A percentile compares a stretch with the other conserved stretches of the same genome.
Conservation (phyloP, 2,329 filamentous ascomycete genomes). For the Aspergillus novofumigatus region DNA sequence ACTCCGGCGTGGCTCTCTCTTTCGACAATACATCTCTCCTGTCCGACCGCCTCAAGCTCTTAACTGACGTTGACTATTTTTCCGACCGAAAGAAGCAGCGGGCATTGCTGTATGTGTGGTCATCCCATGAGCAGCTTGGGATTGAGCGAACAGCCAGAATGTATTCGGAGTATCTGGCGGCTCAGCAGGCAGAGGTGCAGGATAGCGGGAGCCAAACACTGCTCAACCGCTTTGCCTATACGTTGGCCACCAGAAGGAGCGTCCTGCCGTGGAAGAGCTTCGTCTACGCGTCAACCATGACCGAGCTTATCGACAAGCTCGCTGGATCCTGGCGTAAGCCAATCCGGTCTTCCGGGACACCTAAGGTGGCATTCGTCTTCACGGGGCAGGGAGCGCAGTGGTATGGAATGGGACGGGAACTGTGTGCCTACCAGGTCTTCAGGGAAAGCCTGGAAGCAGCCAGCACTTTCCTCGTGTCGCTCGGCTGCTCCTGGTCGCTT, state of each 20-base stretch:
- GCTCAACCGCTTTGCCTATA: conserved; percentile 10
- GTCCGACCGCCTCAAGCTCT: no score
- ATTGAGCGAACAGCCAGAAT: no score
- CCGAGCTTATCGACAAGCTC: neutral
- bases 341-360: neutral
- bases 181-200: neutral
- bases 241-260: conserved; percentile 6
- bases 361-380: conserved; percentile 15
- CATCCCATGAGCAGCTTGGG: no score
- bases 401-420: conserved; percentile 14
- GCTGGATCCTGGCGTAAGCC: neutral
- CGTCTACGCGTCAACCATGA: neutral
- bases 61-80: no score
- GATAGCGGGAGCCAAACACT: neutral
- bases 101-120: no score
- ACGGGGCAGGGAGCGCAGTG: conserved; percentile 21
- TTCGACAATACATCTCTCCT: no score
- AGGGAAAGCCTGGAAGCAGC: neutral
- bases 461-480: neutral
- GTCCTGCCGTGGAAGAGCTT: conserved; percentile 7
- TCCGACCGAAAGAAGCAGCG: no score
- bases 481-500: conserved; percentile 10
- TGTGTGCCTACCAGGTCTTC: conserved; percentile 1
- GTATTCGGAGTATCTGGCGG: neutral
- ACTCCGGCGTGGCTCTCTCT: neutral